These are phyloP conservation scores for Globisporangium solare DNA, from an alignment of 352 stramenopile genomes.

Conservation along the genomic window DNA sequence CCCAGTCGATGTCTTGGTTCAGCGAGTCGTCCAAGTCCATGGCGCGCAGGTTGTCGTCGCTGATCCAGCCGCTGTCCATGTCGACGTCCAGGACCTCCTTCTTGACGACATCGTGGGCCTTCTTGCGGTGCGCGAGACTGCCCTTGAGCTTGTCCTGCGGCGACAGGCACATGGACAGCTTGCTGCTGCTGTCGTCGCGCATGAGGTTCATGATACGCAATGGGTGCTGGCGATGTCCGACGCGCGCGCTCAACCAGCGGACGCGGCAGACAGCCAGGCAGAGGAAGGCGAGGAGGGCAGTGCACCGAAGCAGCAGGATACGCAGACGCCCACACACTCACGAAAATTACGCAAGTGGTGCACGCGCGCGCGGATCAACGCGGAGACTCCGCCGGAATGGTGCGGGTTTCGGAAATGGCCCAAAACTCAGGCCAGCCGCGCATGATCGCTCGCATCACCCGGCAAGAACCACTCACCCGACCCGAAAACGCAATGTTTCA, in stretches of 20 bases:
- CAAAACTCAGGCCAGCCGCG: slow-evolving; percentile 10
- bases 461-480: neutral
- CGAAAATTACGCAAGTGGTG: slow-evolving; percentile 21
- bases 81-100: slow-evolving; percentile 32
- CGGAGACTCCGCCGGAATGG: neutral
- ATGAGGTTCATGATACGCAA: slow-evolving; percentile 15
- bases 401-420: slow-evolving; percentile 10
- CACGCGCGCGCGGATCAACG: slow-evolving; percentile 2
- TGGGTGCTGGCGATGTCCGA: neutral
- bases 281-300: neutral
- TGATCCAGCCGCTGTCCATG: slow-evolving; percentile 62
- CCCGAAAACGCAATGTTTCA: neutral
- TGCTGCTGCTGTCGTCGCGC: slow-evolving; percentile 39
- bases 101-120: slow-evolving; percentile 24
- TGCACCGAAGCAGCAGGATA: neutral
- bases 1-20: slow-evolving; percentile 83
- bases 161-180: slow-evolving; percentile 58
- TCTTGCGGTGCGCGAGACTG: slow-evolving; percentile 31
- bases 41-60: slow-evolving; percentile 69
- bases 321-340: slow-evolving; percentile 13
- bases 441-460: neutral
- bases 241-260: neutral
- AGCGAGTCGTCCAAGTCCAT: slow-evolving; percentile 73
- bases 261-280: slow-evolving; percentile 6
- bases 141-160: slow-evolving; percentile 64